A percentile compares a stretch with the other conserved stretches of the same genome.
Conservation (phyloP, 1,284 basidiomycete genomes). For the Singerocomus inundabilis region DNA sequence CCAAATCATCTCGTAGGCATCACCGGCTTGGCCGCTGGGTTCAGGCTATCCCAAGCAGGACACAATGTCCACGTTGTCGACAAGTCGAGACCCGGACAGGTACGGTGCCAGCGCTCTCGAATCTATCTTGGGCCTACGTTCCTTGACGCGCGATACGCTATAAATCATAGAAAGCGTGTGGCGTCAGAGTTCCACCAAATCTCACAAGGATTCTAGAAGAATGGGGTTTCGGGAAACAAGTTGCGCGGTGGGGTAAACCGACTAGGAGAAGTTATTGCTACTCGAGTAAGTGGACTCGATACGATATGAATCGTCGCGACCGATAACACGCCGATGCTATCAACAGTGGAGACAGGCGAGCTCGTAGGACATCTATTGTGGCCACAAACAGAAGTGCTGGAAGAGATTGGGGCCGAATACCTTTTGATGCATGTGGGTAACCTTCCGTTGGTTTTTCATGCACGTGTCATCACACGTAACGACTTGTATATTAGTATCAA, state of each 20-base stretch:
- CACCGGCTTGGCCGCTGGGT: conserved; percentile 46
- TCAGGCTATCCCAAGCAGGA: conserved; percentile 43
- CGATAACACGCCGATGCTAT: neutral
- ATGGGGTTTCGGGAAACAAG: conserved; percentile 46
- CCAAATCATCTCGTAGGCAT: conserved; percentile 28
- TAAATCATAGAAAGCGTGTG: conserved; percentile 32
- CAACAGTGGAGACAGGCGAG: conserved; percentile 42
- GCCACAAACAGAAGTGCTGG: conserved; percentile 44
- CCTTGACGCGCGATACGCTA: neutral
- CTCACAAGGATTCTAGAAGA: conserved; percentile 45
- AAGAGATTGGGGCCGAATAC: conserved; percentile 49
- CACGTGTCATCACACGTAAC: conserved; percentile 4
- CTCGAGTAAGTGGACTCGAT: conserved; percentile 24
- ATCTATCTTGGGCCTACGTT: neutral
- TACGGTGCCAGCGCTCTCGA: conserved; percentile 10
- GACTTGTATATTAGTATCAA: conserved; percentile 36
- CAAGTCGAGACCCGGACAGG: conserved; percentile 34
- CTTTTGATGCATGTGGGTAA: conserved; percentile 43
- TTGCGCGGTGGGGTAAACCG: conserved; percentile 33
- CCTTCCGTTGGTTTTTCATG: conserved; percentile 9
- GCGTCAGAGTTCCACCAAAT: conserved; percentile 48
- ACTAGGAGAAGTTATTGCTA: conserved; percentile 22
- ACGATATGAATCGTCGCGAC: neutral
- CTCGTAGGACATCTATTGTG: conserved; percentile 44
- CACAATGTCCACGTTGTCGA: conserved; percentile 49